Conservation (phyloP, 2,329 filamentous ascomycete genomes). For the Trichoderma sp. region DNA sequence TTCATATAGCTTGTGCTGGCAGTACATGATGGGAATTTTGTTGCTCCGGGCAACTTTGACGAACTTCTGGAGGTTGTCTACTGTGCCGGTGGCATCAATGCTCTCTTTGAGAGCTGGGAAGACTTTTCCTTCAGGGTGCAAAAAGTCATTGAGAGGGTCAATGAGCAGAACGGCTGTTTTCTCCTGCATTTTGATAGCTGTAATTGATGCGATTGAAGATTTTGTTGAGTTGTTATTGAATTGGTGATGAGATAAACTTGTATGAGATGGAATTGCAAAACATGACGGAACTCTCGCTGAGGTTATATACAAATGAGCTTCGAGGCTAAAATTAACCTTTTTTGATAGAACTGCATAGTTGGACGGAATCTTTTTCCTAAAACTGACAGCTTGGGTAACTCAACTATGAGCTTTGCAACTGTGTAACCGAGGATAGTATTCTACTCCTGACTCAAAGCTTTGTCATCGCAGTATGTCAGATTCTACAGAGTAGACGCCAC, state of each 20-base stretch:
- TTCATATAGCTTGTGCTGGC: constrained; percentile 19
- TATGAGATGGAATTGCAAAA: background rate
- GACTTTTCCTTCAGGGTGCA: constrained; percentile 23
- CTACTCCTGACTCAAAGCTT: background rate
- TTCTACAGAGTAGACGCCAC: background rate
- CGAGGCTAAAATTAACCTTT: background rate
- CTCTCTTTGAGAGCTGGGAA: constrained; percentile 4
- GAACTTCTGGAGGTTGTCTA: constrained; percentile 17
- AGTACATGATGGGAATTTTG: constrained; percentile 22
- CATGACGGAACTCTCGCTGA: background rate
- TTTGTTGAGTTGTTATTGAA: background rate
- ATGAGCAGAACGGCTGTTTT: constrained; percentile 22
- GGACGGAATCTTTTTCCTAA: background rate
- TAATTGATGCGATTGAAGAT: background rate
- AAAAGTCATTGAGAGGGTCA: constrained; percentile 24
- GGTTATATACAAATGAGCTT: background rate
- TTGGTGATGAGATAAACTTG: background rate
- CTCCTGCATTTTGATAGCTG: background rate
- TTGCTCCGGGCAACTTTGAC: constrained; percentile 11
- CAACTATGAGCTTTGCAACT: background rate
- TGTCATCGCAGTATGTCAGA: constrained; percentile 3
- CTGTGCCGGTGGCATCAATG: constrained; percentile 12
- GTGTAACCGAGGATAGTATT: background rate
- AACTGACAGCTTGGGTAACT: background rate
- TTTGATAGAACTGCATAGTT: background rate